These are phyloP conservation scores for Yarrowia alimentaria DNA, from an alignment of 805 yeast species.

Conservation along the genomic window DNA sequence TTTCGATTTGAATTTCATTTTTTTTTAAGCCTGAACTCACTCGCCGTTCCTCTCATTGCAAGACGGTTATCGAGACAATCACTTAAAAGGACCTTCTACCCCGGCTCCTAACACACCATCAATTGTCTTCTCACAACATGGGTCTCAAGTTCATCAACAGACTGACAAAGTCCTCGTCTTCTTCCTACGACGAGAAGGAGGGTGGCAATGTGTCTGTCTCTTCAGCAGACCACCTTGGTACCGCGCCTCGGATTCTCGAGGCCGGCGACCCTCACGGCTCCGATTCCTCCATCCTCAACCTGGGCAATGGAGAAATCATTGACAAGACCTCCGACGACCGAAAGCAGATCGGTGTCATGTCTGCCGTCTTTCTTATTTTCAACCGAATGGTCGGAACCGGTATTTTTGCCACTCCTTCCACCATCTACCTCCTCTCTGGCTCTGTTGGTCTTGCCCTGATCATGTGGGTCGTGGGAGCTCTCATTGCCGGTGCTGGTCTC, in stretches of 20 bases:
- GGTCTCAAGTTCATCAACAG: conserved; percentile 25
- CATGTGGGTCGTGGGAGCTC: conserved; percentile 72
- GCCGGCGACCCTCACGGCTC: conserved; percentile 14
- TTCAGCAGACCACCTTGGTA: conserved; percentile 16
- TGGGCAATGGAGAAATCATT: conserved; percentile 23
- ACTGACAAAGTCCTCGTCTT: conserved; percentile 13
- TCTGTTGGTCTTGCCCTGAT: conserved; percentile 70
- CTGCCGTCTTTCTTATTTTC: conserved; percentile 63
- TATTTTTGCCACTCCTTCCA: conserved; percentile 67
- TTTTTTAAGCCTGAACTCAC: no score
- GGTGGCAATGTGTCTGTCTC: conserved; percentile 4
- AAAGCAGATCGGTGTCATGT: conserved; percentile 48
- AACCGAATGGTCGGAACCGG: conserved; percentile 77
- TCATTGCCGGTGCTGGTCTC: conserved; percentile 63
- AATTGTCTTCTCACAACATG: conserved; percentile 3
- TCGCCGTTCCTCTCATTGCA: no score
- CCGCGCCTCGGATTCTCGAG: conserved; percentile 13
- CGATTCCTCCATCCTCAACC: conserved; percentile 17
- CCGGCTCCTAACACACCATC: no score
- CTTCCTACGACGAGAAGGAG: conserved; percentile 15
- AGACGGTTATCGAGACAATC: no score
- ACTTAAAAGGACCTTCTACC: neutral
- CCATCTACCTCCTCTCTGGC: conserved; percentile 54
- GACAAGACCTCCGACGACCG: conserved; percentile 25
- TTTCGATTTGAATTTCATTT: no score